Base-by-base conservation (phyloP, 2,329 filamentous ascomycete genomes). In the Thermochaetoides dissita region DNA sequence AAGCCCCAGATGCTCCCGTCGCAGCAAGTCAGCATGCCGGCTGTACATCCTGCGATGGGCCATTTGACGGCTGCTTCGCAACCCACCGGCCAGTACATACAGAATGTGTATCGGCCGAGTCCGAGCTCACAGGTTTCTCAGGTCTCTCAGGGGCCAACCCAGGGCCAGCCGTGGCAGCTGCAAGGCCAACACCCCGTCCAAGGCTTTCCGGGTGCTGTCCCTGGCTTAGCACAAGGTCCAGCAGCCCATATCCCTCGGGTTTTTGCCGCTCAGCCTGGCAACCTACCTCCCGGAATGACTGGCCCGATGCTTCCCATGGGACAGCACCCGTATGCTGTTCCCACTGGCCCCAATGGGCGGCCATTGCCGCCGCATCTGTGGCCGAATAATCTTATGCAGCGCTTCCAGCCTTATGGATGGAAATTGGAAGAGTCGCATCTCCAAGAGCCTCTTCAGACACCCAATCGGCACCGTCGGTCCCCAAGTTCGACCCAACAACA, bases 401-500 rank as follows among this genome's bases (percentile, higher is more conserved):
- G 53, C 29, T 58, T 68, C 3, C 63, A 63, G 28, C 64, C 63
- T 1, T 57, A 59, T n/a, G 66, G 64, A 24, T 76, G 72, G 72
- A 71, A 67, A 39, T 55, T 72, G 6, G 64, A 75, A 47, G 71
- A 74, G 55, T 76, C 72, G 8, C 64, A 71, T 44, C 58, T 76
- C 32, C 57, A 65, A 1, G 65, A 71, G 47, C 73, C 73, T 28
- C 59, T 75, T 6, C 57, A 65, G 11, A 53, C 59, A 4, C 54
- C 60, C 3, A 59, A 61, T 30, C 59, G 60, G 12, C 59, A 62
- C 36, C 58, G 60, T 8, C 48, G 56, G 6, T 59, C 59, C 8
- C 52, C 58, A 1, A 55, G 53, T 11, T 55, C 51, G 51, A 54
- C 48, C 53, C 53, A 55, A 11, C 52, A 55, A 41, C 62, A 54